Evolutionary conservation across 148 eudicot genomes (phyloP).

Genomic region (Silene uniflora): DNA sequence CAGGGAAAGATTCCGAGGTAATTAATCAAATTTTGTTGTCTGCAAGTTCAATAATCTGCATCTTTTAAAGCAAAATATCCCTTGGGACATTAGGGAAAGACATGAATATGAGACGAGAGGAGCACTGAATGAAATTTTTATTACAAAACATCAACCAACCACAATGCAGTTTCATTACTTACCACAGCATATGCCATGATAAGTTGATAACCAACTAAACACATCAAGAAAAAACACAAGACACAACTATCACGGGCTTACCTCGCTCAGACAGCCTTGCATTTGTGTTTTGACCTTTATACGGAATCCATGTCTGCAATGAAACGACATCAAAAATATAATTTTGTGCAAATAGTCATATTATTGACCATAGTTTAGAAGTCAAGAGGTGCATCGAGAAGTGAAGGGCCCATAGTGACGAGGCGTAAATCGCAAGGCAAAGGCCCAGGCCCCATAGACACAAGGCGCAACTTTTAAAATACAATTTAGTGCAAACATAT

Average conservation of each 20-base stretch:
- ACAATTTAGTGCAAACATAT: too few species aligned
- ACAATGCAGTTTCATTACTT: background rate
- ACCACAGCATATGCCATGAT: background rate
- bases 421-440: too few species aligned
- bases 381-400: background rate
- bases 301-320: slow-evolving; percentile 83
- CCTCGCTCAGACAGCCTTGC: slow-evolving; percentile 85
- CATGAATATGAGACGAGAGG: background rate
- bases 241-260: slow-evolving; percentile 13
- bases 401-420: too few species aligned
- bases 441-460: too few species aligned
- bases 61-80: background rate
- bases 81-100: background rate
- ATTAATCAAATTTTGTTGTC: background rate
- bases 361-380: slow-evolving; percentile 1
- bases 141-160: background rate
- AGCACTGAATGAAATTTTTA: background rate
- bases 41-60: background rate
- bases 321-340: background rate
- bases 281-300: slow-evolving; percentile 79
- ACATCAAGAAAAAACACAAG: background rate
- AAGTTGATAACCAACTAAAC: background rate
- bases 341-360: background rate
- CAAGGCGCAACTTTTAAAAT: too few species aligned
- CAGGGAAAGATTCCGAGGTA: background rate